Base-by-base conservation (phyloP, 768 basidiomycete genomes). In the Hypsizygus marmoreus region DNA sequence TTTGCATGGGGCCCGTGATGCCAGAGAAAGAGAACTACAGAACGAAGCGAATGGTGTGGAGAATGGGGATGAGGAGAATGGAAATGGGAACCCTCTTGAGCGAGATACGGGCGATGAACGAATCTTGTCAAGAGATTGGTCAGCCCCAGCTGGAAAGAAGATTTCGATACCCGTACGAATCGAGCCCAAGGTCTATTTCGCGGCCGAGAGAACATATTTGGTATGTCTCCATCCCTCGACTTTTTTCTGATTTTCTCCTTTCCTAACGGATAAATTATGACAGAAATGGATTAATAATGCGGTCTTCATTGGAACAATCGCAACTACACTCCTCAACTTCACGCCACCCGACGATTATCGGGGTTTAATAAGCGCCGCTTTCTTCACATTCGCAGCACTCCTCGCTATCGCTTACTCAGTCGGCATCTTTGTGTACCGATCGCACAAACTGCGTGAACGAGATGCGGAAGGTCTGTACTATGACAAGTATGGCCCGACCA, bases 131-230 rank as follows among this genome's bases (percentile, higher is more conserved):
- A 74, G 85, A 44, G 79, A 81, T 47, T 91, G 86, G 84, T 72
- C 63, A 19, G 95, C 95, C 1, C 88, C 91, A 0, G 68, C 76
- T 31, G 95, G 95, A 9, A 97, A 97, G 73, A 77, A 79, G 53
- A 95, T 99, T 46, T 82, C 93, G 0, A 82, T 98, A 2, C 94
- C 95, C 19, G 88, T 99, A n/a, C 81, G 97, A 43, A 81, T 99
- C 36, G 97, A 99, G 65, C 97, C 97, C 22, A 99, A 99, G 70
- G 94, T 97, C 3, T 95, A 95, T 62, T 99, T 97, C 63, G 97
- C 97, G 5, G 85, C 87, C 28, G 95, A 97, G 67, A 77, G 95
- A 50, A 98, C 95, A 11, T 95, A 94, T 77, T 64, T 95, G 68
- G 93, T 91, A 64, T 68, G 91, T 74, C 11, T 30, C 28, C 29